Conservation (phyloP, 164 flowering plant species). For the Macadamia tetraphylla region DNA sequence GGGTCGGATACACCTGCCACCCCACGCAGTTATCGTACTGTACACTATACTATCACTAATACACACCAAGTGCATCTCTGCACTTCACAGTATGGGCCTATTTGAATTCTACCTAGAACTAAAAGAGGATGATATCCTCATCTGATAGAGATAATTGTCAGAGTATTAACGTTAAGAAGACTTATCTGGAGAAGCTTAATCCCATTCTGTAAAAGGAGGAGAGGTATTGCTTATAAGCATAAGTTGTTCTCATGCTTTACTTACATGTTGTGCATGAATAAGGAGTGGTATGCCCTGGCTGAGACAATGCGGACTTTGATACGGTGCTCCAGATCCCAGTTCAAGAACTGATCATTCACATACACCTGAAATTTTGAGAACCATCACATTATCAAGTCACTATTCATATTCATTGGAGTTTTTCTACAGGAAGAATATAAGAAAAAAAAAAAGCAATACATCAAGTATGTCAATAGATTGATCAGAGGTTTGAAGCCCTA, state of each 20-base stretch:
- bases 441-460: no score
- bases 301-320: slow-evolving; percentile 96
- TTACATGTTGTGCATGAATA: slow-evolving; percentile 99
- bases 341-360: slow-evolving; percentile 94
- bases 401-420: no score
- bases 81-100: not conserved
- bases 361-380: slow-evolving; percentile 50
- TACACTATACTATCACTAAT: slow-evolving; percentile 22
- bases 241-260: slow-evolving; percentile 16
- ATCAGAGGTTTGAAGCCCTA: no score
- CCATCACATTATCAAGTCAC: no score
- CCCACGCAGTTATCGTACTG: slow-evolving; percentile 41
- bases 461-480: no score
- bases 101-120: not conserved
- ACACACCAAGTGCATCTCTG: not conserved
- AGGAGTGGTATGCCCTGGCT: slow-evolving; percentile 97
- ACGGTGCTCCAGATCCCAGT: slow-evolving; percentile 89
- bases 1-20: slow-evolving; percentile 99
- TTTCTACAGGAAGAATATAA: no score
- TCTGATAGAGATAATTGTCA: not conserved
- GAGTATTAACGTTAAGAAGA: slow-evolving; percentile 25
- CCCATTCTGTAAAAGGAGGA: slow-evolving; percentile 6
- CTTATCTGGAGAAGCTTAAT: slow-evolving; percentile 38
- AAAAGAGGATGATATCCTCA: no score
- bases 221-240: slow-evolving; percentile 6